phyloP scores from a whole-genome alignment of 2,329 filamentous ascomycete genomes.

The Aspergillus uvarum region DNA sequence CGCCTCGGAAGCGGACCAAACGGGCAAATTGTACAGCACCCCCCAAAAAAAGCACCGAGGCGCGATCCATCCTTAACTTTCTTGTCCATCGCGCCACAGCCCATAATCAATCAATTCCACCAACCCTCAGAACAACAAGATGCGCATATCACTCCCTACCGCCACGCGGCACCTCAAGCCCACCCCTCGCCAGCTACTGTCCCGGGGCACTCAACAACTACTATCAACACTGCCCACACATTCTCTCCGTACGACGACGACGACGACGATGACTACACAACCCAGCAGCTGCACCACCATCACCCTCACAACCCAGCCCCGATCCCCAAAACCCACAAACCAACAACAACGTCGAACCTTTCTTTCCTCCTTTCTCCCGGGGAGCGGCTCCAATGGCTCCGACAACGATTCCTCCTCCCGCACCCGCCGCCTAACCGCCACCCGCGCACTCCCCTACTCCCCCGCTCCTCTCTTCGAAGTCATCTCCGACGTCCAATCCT shows the following conservation, averaged over 20 bases:
- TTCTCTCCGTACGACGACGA: neutral
- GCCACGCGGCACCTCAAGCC: neutral
- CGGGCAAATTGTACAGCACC: neutral
- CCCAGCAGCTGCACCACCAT: no score
- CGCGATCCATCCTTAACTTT: neutral
- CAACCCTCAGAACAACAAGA: slow-evolving; percentile 1
- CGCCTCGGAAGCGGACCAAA: neutral
- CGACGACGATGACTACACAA: neutral
- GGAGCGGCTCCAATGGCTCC: slow-evolving; percentile 22
- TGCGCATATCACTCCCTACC: neutral
- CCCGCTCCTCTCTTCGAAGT: slow-evolving; percentile 71
- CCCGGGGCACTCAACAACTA: neutral
- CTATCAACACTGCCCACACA: neutral
- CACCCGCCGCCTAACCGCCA: slow-evolving; percentile 68
- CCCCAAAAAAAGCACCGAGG: neutral
- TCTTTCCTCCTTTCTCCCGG: slow-evolving; percentile 29
- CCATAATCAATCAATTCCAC: neutral
- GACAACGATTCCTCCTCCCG: slow-evolving; percentile 35
- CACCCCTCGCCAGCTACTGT: neutral
- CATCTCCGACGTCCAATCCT: slow-evolving; percentile 84
- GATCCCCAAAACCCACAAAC: neutral
- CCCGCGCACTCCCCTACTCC: slow-evolving; percentile 74
- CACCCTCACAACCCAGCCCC: neutral
- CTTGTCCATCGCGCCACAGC: neutral
- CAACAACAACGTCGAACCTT: slow-evolving; percentile 19